These are phyloP conservation scores for Pseudogymnoascus sp. DNA, from an alignment of 2,329 filamentous ascomycete genomes.

Conservation along the genomic window DNA sequence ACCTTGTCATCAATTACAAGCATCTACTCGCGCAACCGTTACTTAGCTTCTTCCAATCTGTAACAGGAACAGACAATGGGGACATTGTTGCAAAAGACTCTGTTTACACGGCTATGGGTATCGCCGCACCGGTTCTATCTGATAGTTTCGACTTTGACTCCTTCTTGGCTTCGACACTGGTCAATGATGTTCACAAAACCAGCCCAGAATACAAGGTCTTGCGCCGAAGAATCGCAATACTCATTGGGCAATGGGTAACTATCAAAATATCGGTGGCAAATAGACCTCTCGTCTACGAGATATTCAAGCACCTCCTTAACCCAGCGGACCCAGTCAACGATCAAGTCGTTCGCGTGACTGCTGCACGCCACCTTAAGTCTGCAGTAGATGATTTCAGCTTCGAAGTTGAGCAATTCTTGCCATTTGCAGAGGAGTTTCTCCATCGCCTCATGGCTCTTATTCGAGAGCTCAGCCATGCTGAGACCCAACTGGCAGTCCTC, in stretches of 20 bases:
- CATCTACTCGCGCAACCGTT: constrained; percentile 71
- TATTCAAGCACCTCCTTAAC: constrained; percentile 81
- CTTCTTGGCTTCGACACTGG: constrained; percentile 68
- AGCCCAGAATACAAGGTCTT: constrained; percentile 68
- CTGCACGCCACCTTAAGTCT: constrained; percentile 74
- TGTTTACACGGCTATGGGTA: constrained; percentile 85
- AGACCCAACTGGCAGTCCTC: constrained; percentile 84
- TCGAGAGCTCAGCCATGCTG: constrained; percentile 69
- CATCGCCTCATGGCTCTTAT: constrained; percentile 70
- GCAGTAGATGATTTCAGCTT: constrained; percentile 85
- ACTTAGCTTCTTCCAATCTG: constrained; percentile 73
- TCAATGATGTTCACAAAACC: constrained; percentile 65
- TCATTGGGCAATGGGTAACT: constrained; percentile 84
- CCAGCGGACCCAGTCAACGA: constrained; percentile 75
- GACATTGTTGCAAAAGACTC: constrained; percentile 79
- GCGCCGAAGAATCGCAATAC: constrained; percentile 77
- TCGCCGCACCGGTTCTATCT: constrained; percentile 71
- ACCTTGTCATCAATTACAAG: constrained; percentile 86
- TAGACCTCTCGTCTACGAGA: constrained; percentile 72
- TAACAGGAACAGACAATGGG: constrained; percentile 57
- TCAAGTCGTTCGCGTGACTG: constrained; percentile 83
- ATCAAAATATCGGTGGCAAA: constrained; percentile 65
- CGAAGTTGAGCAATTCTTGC: constrained; percentile 63
- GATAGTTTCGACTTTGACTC: constrained; percentile 74
- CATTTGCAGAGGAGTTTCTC: constrained; percentile 69